These are phyloP conservation scores for Juglanconis oblonga DNA, from an alignment of 2,329 filamentous ascomycete species.

Conservation along the genomic window DNA sequence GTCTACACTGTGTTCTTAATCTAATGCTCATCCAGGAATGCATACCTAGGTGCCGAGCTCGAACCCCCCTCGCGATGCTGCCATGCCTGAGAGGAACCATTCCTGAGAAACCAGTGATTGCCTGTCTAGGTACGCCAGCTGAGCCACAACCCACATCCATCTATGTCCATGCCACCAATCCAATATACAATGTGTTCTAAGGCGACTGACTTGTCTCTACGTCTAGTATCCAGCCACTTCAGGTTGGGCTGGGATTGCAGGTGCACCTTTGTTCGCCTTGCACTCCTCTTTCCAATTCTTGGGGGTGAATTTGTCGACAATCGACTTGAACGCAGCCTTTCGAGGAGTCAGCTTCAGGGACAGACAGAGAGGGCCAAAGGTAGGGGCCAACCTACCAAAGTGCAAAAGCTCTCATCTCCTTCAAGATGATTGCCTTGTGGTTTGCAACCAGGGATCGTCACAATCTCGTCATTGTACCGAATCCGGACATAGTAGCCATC, in stretches of 20 bases:
- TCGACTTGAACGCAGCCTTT: slow-evolving; percentile 83
- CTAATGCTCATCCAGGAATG: neutral
- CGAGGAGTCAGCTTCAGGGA: slow-evolving; percentile 5
- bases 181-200: neutral
- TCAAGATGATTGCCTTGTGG: slow-evolving; percentile 75
- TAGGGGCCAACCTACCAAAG: slow-evolving; percentile 56
- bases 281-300: slow-evolving; percentile 67
- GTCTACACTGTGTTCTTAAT: neutral
- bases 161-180: slow-evolving; percentile 38
- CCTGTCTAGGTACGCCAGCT: neutral
- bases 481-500: slow-evolving; percentile 83
- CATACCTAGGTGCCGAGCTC: neutral
- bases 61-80: too few species aligned
- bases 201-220: neutral
- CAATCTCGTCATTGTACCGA: slow-evolving; percentile 83
- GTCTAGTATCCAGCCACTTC: slow-evolving; percentile 50
- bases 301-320: slow-evolving; percentile 89
- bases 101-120: neutral
- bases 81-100: too few species aligned
- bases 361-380: neutral
- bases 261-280: slow-evolving; percentile 38
- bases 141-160: slow-evolving; percentile 29
- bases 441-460: slow-evolving; percentile 80
- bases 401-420: slow-evolving; percentile 87
- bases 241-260: slow-evolving; percentile 44